A percentile compares a stretch with the other conserved stretches of the same genome.
phyloP scores from a whole-genome alignment of 2,329 filamentous ascomycete species.

The Calonectria leucothoes region DNA sequence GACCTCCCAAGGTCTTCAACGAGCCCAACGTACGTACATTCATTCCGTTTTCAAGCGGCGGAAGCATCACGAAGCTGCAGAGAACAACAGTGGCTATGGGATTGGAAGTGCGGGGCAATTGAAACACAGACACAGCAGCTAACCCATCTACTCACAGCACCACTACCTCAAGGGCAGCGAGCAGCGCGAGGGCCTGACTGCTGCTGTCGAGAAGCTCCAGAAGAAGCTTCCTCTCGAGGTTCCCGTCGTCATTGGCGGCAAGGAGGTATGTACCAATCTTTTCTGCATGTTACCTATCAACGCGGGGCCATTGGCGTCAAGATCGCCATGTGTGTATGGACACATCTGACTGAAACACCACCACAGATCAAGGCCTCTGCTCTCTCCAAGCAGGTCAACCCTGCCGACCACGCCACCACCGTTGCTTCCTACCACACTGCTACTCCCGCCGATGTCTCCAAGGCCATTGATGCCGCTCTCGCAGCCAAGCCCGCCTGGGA shows the following conservation, averaged over 20 bases:
- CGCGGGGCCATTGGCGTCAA: background rate
- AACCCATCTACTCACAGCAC: conserved; percentile 69
- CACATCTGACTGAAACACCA: conserved; percentile 6
- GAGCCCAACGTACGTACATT: conserved; percentile 86
- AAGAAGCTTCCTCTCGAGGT: conserved; percentile 79
- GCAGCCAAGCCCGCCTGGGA: conserved; percentile 91
- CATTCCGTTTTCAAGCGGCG: background rate
- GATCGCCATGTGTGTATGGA: background rate
- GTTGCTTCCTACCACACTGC: conserved; percentile 90
- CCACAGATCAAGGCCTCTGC: conserved; percentile 73
- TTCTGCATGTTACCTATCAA: background rate
- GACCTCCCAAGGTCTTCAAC: conserved; percentile 86
- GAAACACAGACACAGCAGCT: conserved; percentile 1
- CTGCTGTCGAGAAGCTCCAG: conserved; percentile 78
- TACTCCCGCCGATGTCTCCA: conserved; percentile 77
- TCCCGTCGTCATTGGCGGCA: conserved; percentile 85
- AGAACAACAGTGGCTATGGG: background rate
- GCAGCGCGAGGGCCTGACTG: conserved; percentile 80
- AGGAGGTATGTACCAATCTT: conserved; percentile 66
- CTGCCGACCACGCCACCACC: conserved; percentile 79
- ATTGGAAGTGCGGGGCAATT: background rate
- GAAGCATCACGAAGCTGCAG: background rate
- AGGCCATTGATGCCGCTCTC: conserved; percentile 86
- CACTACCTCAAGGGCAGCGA: conserved; percentile 87
- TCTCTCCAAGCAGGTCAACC: conserved; percentile 80